phyloP scores from a whole-genome alignment of 2,329 filamentous ascomycete genomes.

The Pseudogymnoascus sp. region DNA sequence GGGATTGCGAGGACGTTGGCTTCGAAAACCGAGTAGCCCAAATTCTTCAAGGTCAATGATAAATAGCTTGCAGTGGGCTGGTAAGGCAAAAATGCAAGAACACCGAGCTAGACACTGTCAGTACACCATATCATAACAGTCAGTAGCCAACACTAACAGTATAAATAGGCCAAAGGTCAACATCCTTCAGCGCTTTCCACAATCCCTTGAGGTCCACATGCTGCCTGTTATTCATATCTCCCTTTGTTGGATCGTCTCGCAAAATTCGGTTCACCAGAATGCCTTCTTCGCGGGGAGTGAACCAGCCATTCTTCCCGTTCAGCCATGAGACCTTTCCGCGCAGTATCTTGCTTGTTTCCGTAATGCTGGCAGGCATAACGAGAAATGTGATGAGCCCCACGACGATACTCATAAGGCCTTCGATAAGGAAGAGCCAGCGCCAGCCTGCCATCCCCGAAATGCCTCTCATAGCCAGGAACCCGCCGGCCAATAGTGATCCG shows the following conservation, averaged over 20 bases:
- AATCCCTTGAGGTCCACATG: constrained; percentile 36
- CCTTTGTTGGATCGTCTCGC: constrained; percentile 43
- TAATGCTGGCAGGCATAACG: constrained; percentile 51
- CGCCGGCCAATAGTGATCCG: constrained; percentile 49
- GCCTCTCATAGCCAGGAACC: constrained; percentile 45
- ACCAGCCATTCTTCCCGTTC: constrained; percentile 52
- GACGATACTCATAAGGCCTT: constrained; percentile 38
- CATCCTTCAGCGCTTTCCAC: constrained; percentile 40
- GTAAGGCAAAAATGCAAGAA: constrained; percentile 14
- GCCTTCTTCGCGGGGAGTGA: constrained; percentile 53
- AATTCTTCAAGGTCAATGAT: constrained; percentile 1
- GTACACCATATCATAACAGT: neutral
- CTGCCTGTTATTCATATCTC: constrained; percentile 41
- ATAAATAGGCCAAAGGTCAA: constrained; percentile 44
- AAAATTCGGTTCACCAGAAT: constrained; percentile 55
- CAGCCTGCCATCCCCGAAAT: constrained; percentile 45
- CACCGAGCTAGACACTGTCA: constrained; percentile 18
- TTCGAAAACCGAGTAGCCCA: constrained; percentile 29
- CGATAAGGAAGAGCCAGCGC: constrained; percentile 43
- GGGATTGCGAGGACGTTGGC: constrained; percentile 38
- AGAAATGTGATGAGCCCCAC: constrained; percentile 45
- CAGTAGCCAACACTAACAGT: constrained; percentile 14
- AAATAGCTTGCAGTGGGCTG: constrained; percentile 6
- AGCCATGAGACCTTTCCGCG: constrained; percentile 38
- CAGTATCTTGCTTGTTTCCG: constrained; percentile 38